Percentiles rank a stretch among this genome's conserved stretches.
phyloP scores from a whole-genome alignment of 2,329 filamentous ascomycete genomes.

The Aspergillus sclerotialis region DNA sequence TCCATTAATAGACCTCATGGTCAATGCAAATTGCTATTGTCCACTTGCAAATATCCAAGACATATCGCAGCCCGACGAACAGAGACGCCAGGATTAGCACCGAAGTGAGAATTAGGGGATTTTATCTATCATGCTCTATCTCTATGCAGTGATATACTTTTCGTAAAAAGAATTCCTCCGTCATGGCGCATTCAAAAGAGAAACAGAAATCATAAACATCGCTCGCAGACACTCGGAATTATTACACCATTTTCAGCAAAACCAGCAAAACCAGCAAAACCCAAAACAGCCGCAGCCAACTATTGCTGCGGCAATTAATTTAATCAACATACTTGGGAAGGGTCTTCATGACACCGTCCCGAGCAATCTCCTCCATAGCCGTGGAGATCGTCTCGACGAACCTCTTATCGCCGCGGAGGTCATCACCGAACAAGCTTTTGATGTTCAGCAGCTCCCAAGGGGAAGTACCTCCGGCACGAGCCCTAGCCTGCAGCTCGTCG shows the following conservation, averaged over 20 bases:
- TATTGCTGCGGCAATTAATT: constrained; percentile 3
- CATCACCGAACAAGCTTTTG: constrained; percentile 45
- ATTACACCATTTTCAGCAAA: constrained; percentile 5
- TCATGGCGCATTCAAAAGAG: constrained; percentile 8
- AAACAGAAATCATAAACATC: constrained; percentile 8
- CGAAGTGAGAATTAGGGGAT: too few species aligned
- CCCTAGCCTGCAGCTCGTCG: constrained; percentile 42
- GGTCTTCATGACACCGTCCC: constrained; percentile 45
- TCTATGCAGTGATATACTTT: constrained; percentile 8
- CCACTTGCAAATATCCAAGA: too few species aligned
- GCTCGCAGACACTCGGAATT: constrained; percentile 9
- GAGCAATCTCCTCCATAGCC: constrained; percentile 42
- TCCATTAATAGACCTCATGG: too few species aligned
- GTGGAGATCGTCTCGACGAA: constrained; percentile 42
- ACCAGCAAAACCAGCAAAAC: constrained; percentile 1
- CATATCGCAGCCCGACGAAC: too few species aligned
- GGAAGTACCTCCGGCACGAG: constrained; percentile 37
- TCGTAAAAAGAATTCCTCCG: constrained; percentile 5
- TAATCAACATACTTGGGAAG: constrained; percentile 44
- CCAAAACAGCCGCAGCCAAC: too few species aligned
- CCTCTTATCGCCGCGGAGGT: constrained; percentile 42
- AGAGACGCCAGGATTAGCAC: too few species aligned
- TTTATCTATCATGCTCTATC: constrained; percentile 13
- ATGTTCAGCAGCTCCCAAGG: constrained; percentile 41
- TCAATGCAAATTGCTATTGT: too few species aligned